Evolutionary conservation across 2,329 filamentous ascomycete species (phyloP), one percentile per base, ranked within the genome.

Genomic region (Diaporthe sp.): DNA sequence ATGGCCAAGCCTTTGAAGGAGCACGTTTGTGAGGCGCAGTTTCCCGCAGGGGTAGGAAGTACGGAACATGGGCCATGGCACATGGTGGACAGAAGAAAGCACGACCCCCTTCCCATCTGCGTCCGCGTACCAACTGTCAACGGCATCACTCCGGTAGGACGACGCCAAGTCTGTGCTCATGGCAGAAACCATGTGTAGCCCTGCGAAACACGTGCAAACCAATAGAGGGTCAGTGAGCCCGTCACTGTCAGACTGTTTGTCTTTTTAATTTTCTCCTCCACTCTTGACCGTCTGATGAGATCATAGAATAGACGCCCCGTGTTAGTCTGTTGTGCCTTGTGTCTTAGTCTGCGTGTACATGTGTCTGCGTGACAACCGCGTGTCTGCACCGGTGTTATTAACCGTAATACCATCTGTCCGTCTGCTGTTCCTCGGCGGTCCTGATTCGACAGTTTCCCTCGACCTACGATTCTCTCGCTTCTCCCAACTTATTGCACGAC

Each of bases 11-110:
- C 63, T 7, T 39, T 7, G 47, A 22, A 68, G 63, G 63, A 68
- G 35, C 63, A 39, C 25, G 63, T 39, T 66, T 68, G 22, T 27
- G 63, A 68, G 63, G 63, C 63, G 63, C 63, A 68, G 47, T 68
- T 68, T 68, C 63, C 63, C 53, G 47, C 63, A 68, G 63, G 63
- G 63, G 63, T 39, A 51, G 30, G 8, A 12, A 22, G 27, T 17
- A 37, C 10, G 19, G 59, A n/a, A n/a, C n/a, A 15, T 25, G 5
- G n/a, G 13, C n/a, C 37, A 63, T 37, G 58, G 32, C 55, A 42
- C 13, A 42, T 42, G 2, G 58, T 22, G 39, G 39, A 47, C 63
- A 19, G 50, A 13, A n/a, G 42, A 50, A 50, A 65, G 30, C 13
- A 37, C n/a, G 44, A 25, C 61, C 42, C 42, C 25, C 59, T 17